A percentile compares a stretch with the other conserved stretches of the same genome.
phyloP scores from a whole-genome alignment of 2,329 filamentous ascomycete species.

The Zarea fungicola region DNA sequence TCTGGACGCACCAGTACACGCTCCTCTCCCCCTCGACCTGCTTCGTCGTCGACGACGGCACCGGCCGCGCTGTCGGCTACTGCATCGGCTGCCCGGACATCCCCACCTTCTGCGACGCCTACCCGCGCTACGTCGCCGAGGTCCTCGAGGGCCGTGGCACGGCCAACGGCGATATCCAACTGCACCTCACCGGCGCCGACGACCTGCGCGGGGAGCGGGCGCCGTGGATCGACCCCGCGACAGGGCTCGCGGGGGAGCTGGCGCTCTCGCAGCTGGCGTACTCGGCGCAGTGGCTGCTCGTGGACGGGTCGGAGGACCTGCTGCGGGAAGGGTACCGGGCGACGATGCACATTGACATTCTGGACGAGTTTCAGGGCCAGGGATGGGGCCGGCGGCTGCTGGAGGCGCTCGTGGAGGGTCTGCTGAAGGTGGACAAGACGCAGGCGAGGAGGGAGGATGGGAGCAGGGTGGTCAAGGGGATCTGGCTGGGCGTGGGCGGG shows the following conservation, averaged over 20 bases:
- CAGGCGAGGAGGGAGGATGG: background rate
- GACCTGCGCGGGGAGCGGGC: conserved; percentile 25
- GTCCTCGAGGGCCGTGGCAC: conserved; percentile 25
- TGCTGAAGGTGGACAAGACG: conserved; percentile 22
- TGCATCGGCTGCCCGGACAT: conserved; percentile 43
- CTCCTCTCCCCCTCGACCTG: conserved; percentile 39
- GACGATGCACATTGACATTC: conserved; percentile 47
- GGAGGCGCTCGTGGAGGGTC: conserved; percentile 35
- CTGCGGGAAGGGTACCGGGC: conserved; percentile 31
- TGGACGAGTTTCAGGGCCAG: conserved; percentile 34
- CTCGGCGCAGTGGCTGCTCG: conserved; percentile 34
- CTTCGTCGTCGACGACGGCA: conserved; percentile 45
- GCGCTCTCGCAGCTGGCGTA: conserved; percentile 38
- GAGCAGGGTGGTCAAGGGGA: conserved; percentile 23
- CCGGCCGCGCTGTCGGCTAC: conserved; percentile 42
- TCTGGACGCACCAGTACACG: conserved; percentile 49
- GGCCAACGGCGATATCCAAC: conserved; percentile 5
- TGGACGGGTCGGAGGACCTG: conserved; percentile 29
- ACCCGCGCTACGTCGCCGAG: conserved; percentile 32
- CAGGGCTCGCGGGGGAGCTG: conserved; percentile 21
- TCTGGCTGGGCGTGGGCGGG: conserved; percentile 39
- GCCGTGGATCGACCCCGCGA: conserved; percentile 24
- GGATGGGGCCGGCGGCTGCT: conserved; percentile 42
- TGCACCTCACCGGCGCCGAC: conserved; percentile 1
- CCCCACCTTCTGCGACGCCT: conserved; percentile 31